Conservation (phyloP, 2,329 filamentous ascomycete species). For the Chrysoporthe cubensis region DNA sequence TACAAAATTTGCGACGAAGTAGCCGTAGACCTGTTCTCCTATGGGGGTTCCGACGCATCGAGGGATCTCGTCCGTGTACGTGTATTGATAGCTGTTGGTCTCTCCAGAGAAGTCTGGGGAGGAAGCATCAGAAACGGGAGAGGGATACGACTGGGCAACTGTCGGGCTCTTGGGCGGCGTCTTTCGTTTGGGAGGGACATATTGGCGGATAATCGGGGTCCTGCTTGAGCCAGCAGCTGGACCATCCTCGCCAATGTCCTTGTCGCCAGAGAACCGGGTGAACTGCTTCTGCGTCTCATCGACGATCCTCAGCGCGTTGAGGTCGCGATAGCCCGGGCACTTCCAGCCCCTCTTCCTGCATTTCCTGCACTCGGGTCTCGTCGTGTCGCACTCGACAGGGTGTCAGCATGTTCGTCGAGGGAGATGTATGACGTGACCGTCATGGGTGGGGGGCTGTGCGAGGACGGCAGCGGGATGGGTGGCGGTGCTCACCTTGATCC, state of each 20-base stretch:
- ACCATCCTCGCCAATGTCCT: constrained; percentile 19
- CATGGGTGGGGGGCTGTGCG: not conserved
- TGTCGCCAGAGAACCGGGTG: constrained; percentile 28
- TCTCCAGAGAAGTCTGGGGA: not conserved
- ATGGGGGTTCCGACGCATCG: constrained; percentile 25
- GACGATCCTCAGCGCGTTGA: constrained; percentile 29
- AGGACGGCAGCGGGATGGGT: not conserved
- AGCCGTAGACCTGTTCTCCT: constrained; percentile 28
- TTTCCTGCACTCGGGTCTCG: constrained; percentile 29
- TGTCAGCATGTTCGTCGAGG: not conserved
- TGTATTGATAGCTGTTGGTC: constrained; percentile 11
- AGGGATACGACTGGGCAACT: constrained; percentile 20
- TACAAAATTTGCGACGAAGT: constrained; percentile 28
- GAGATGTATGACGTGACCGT: not conserved
- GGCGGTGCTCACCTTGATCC: constrained; percentile 26
- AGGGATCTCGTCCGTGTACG: constrained; percentile 18
- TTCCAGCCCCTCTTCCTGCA: constrained; percentile 29
- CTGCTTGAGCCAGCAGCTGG: constrained; percentile 14
- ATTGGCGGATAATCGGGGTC: constrained; percentile 14
- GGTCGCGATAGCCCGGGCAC: constrained; percentile 29
- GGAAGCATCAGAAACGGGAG: constrained; percentile 18
- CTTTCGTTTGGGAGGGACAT: constrained; percentile 7
- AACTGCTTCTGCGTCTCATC: constrained; percentile 29
- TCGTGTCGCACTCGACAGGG: constrained; percentile 24
- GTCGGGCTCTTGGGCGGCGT: constrained; percentile 5